Evolutionary conservation across 805 yeast genomes (phyloP), one percentile per base, ranked within the genome.

Genomic region (Monosporozyma yasuniensis): DNA sequence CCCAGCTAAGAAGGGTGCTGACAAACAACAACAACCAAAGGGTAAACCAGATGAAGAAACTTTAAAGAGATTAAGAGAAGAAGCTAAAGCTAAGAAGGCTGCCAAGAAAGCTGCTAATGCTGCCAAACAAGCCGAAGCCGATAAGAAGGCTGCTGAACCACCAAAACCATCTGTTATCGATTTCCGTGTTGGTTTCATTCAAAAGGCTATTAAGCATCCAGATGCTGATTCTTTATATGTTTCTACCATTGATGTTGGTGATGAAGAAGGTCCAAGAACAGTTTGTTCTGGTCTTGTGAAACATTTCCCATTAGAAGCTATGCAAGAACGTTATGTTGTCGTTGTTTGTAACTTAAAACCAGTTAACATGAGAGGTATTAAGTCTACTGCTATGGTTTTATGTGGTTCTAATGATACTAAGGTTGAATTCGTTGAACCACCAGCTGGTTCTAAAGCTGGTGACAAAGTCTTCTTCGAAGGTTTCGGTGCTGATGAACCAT

Each of bases 251-350:
- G 87, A 95, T 55, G 82, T 87, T 76, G 99, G 99, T 58, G 99
- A 93, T 61, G 90, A 76, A 54, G 96, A 87, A 67, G 95, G 95
- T 52, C 99, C 99, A 64, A 82, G 99, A 76, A 93, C 98, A 28
- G 96, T 93, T 50, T 93, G 99, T 74, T 87, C 96, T 11, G 99
- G 99, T 59, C 77, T 93, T 62, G 97, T 89, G 55, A 87, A 87
- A 59, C 81, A 86, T 71, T 77, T 87, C 65, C 83, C 96, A 39
- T 68, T 95, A 56, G 98, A 93, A 72, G 95, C 85, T 42, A 84
- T 93, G 96, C 99, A 93, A 78, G 80, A 87, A 69, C 84, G 98
- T 69, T 79, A 78, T 61, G 95, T 91, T 47, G 84, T 93, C 44
- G 84, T 84, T 50, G 89, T 93, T 61, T 96, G 97, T 60, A 95